phyloP scores from a whole-genome alignment of 108 stramenopile genomes.

The Nitzschia putrida region DNA sequence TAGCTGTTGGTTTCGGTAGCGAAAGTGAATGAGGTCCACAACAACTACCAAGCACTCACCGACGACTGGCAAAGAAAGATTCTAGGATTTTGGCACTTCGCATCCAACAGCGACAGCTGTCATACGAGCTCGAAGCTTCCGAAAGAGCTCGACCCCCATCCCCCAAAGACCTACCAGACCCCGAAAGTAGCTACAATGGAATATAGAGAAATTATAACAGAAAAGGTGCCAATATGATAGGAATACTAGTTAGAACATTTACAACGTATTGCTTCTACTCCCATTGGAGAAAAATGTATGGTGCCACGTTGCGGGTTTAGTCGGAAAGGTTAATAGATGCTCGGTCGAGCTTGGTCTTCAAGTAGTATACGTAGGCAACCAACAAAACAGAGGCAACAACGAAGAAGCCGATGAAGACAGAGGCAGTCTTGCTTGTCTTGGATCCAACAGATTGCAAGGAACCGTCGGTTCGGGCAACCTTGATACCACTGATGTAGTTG shows the following conservation, averaged over 20 bases:
- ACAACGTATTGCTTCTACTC: constrained; percentile 2
- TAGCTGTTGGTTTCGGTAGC: too few relatives aligned
- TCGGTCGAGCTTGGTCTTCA: constrained; percentile 82
- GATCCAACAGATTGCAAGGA: constrained; percentile 39
- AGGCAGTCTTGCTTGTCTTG: constrained; percentile 65
- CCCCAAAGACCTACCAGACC: too few relatives aligned
- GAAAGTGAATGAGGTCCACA: too few relatives aligned
- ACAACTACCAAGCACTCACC: too few relatives aligned
- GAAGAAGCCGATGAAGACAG: constrained; percentile 79
- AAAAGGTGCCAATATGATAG: neutral
- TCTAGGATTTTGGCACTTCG: too few relatives aligned
- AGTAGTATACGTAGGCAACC: constrained; percentile 77
- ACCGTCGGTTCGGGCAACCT: constrained; percentile 72
- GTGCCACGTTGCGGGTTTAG: constrained; percentile 25
- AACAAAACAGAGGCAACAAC: constrained; percentile 77
- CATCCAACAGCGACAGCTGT: too few relatives aligned
- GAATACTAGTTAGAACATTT: constrained; percentile 30
- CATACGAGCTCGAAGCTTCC: too few relatives aligned
- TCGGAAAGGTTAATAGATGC: constrained; percentile 80
- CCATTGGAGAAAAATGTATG: neutral
- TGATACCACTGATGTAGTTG: constrained; percentile 83
- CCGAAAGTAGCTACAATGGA: constrained; percentile 4
- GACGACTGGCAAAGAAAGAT: too few relatives aligned
- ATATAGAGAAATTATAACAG: too few relatives aligned
- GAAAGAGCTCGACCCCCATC: too few relatives aligned